Evolutionary conservation across 352 stramenopile genomes (phyloP), one percentile per base, ranked within the genome.

Genomic region (Phytophthora rubi): DNA sequence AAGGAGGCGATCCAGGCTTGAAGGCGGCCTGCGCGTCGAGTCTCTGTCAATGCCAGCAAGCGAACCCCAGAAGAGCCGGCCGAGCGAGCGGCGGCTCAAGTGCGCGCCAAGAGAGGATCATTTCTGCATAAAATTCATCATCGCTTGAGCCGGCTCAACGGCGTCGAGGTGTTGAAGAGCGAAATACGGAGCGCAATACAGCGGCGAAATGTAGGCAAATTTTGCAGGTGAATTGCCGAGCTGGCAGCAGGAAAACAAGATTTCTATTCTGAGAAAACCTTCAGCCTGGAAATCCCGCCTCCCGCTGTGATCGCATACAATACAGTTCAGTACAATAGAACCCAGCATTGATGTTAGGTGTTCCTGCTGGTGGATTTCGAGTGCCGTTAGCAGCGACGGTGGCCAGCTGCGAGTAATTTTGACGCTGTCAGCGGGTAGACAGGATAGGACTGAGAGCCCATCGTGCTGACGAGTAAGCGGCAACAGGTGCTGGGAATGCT

Each of bases 21-120:
- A 21, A 21, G 18, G 15, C 42, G 12, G 15, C 8, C 0, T 5
- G 16, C 6, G 45, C n/a, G 45, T 6, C 18, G n/a, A 28, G 68
- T 71, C 68, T 71, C 44, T 75, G 68, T 12, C 42, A 48, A 53
- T 21, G 49, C 33, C 62, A 70, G 60, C 62, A 71, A 69, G 49
- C 67, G n/a, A 23, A 10, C 18, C 26, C 39, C 59, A 73, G 49
- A 70, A 76, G 58, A 76, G 64, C 58, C 64, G 39, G 33, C 33
- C 33, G 6, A 39, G 12, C 33, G 33, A 64, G 37, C 48, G 37
- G 33, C 52, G 23, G 47, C 65, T 67, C 54, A 73, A 73, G 42
- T 59, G 56, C 6, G 10, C 9, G 44, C 55, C 62, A 75, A 71
- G 62, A 75, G 62, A 47, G 60, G 57, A 51, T 53, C 44, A 64